Evolutionary conservation across 2,329 filamentous ascomycete genomes (phyloP), one percentile per base, ranked within the genome.

Genomic region (Sarocladium oryzae): DNA sequence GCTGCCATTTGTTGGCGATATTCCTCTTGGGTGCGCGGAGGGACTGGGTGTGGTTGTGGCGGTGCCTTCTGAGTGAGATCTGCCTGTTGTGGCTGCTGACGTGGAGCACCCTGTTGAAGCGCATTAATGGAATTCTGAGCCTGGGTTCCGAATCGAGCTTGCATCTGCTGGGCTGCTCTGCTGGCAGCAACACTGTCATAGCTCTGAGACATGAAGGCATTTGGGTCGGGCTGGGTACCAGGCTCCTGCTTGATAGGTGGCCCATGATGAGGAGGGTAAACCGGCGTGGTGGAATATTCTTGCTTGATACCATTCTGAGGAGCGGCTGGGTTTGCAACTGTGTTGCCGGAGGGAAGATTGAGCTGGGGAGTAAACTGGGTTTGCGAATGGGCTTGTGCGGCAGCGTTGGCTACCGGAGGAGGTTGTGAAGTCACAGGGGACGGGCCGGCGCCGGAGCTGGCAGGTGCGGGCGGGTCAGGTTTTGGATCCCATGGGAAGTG

Each of bases 401-500:
- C 46, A 63, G 69, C 56, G 62, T 70, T 63, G 66, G 62, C 55
- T 56, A 63, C 58, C 20, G 61, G 57, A 15, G 64, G 57, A n/a
- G 20, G 24, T 21, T 37, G 21, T 30, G 56, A 56, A 52, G 55
- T 52, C 52, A 56, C 51, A 53, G 56, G 52, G 40, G 61, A 43
- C 53, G 62, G 55, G 60, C 66, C 52, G 60, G 62, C 24, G 51
- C 33, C 46, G 50, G 54, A 15, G 52, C 40, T 52, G 65, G 67
- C 52, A 71, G 64, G 62, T 61, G 74, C 60, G 59, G 71, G 56
- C 65, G 81, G 78, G 50, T 87, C 84, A 48, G 86, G 85, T 64
- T 87, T 85, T 38, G 93, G 92, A 65, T 99, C 93, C 93, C 93
- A 99, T 10, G 93, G 92, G 66, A 97, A 96, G 52, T 81, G 76